Base-by-base conservation (phyloP, 345 rosid genomes). In the Erucastrum elatum region DNA sequence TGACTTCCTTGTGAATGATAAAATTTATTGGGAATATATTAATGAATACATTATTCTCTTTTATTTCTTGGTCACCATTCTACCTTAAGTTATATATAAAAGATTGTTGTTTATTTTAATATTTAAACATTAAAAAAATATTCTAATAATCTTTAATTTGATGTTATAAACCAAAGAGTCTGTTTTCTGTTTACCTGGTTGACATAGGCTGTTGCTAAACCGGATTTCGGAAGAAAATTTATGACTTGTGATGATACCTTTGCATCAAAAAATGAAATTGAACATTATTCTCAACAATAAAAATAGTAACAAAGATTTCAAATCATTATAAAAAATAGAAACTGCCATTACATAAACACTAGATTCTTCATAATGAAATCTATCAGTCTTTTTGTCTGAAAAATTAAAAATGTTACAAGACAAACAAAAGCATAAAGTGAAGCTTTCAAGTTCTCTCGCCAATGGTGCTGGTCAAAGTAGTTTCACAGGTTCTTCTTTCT, bases 401-500 rank as follows among this genome's bases (percentile, higher is more conserved):
- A 29, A 0, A 25, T 25, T 66, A 35, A 10, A 10, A 46, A 61
- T 16, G 35, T 62, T 73, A 68, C 78, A 74, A 34, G 11, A 29
- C 34, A 68, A 37, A 68, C 67, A 64, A 46, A 62, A 6, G 37
- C 21, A 74, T 7, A 33, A 79, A 59, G 13, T 66, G 44, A 10
- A 60, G 66, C 69, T 61, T 61, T 21, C 44, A 4, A 35, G 30
- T 44, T 49, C 3, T 49, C 3, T 21, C 5, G 82, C 63, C 37
- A 86, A 77, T 75, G 87, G 86, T 13, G 90, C 84, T 2, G 77
- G 78, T 68, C 93, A 93, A 46, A 51, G 58, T 51, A 92, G 81
- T 65, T 80, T 80, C 46, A 91, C 41, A 59, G 97, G 97, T 58
- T 92, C 85, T 15, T 88, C 84, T 70, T 88, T 83, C 72, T 88